Evolutionary conservation across 164 flowering plant species (phyloP).

Genomic region (Magnolia sinica): DNA sequence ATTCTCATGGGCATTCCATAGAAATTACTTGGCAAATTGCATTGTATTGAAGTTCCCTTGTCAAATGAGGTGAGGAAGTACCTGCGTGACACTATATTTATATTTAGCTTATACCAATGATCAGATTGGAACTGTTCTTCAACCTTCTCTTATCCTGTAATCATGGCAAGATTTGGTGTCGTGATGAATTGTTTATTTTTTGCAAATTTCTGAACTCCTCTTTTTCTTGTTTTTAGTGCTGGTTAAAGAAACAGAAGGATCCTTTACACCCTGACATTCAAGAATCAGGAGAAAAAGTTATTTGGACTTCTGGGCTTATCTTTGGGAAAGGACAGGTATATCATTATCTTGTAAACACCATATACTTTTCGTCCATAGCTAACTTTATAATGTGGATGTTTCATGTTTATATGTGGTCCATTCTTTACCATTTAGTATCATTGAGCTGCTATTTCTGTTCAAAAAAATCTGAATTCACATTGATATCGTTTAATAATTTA

Average conservation of each 20-base stretch:
- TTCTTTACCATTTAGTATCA: background rate
- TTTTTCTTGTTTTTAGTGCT: constrained; percentile 51
- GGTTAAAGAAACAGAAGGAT: constrained; percentile 97
- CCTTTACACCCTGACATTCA: constrained; percentile 62
- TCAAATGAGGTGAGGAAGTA: background rate
- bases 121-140: background rate
- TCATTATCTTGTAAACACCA: background rate
- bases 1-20: too few relatives aligned
- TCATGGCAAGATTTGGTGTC: background rate
- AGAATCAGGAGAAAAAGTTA: constrained; percentile 41
- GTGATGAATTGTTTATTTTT: too few relatives aligned
- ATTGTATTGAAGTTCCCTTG: background rate
- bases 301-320: constrained; percentile 92
- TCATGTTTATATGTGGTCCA: background rate
- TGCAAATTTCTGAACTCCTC: background rate
- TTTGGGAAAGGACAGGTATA: constrained; percentile 88
- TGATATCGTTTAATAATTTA: too few relatives aligned
- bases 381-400: too few relatives aligned
- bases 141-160: background rate
- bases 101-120: background rate
- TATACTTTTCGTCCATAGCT: background rate
- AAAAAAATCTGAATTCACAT: background rate
- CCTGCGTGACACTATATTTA: background rate
- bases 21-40: too few relatives aligned
- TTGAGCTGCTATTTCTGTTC: background rate